Evolutionary conservation across 2,329 filamentous ascomycete species (phyloP), one percentile per base, ranked within the genome.

Genomic region (Trichoderma breve): DNA sequence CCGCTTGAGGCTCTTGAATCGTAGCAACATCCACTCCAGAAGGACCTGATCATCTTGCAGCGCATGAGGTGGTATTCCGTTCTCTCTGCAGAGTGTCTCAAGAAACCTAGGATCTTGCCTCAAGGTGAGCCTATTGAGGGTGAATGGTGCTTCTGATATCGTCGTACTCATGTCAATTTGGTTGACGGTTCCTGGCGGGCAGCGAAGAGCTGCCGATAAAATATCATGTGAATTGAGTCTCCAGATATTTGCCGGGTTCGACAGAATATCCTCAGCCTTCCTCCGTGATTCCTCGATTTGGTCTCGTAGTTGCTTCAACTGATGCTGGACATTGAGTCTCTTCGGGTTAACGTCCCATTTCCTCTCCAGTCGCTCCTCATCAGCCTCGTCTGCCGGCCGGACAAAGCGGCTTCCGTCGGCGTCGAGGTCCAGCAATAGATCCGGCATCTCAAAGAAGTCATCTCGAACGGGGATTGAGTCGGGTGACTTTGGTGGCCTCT

Each of bases 371-470:
- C 66, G 73, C n/a, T 74, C 76, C 68, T 84, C 83, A 58, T 85
- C 79, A 5, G 75, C 73, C 3, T 80, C 74, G 60, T 82, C 78
- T 70, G 79, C 84, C 3, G 78, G 76, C 32, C 86, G 84, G 51
- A 88, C 85, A 61, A 80, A 77, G 1, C 76, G 79, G 73, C 76
- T 83, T 24, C 83, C 81, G 73, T 84, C 82, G 58, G 85, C 84
- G 74, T 89, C 87, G 51, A 89, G 84, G 72, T 89, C 86, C 51
- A 89, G 80, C 3, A 88, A 76, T 12, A 85, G 73, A 21, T 81
- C 69, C 14, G 84, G 82, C 53, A 86, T 78, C 28, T 84, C 76
- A 73, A 84, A 83, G 72, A 82, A 79, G n/a, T 80, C 75, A 61
- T 75, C 53, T 2, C 53, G 39, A 11, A 76, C 53, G 8, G 60